Base-by-base conservation (phyloP, 345 rosid genomes). In the Dovyalis caffra region DNA sequence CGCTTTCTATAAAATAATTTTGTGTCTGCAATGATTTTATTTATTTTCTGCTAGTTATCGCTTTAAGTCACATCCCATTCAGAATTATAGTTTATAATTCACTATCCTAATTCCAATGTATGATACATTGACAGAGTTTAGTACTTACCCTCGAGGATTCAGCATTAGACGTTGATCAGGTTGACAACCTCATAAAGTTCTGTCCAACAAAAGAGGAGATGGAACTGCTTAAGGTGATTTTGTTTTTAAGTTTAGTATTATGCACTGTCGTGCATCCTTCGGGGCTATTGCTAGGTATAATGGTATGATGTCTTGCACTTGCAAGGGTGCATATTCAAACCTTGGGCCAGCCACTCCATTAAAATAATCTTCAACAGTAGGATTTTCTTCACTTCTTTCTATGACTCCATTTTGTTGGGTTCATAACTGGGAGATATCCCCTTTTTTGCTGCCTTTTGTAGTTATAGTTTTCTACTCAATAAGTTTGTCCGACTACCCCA, bases 191-290 rank as follows among this genome's bases (percentile, higher is more conserved):
- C 74, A 89, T 94, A 72, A 92, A 92, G 81, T 91, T 92, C 81
- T 90, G 91, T 79, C 99, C 97, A 58, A 91, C 97, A 67, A 91
- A 89, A 85, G 99, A 94, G 79, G 99, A 94, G 86, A 90, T 90
- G 89, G 99, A 94, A 69, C 84, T 85, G 72, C 88, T 94, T 16
- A 92, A 94, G 97, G 80, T 40, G 61, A 73, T 53, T 38, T 20
- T 20, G 25, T 67, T 20, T 23, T 31, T 29, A 14, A 32, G 23
- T 45, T 33, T 32, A 29, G 8, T 23, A 4, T 62, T 57, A 31
- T 76, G 34, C 60, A 45, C 51, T 64, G 58, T 72, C 32, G 12
- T 61, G 6, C 6, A 8, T 70, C 38, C 29, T 76, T 28, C 11
- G 9, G 3, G 66, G 35, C 66, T 29, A 31, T 63, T 63, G 38